Evolutionary conservation across 169 alveolate genomes (phyloP), one percentile per base, ranked within the genome.

Genomic region (Plasmodium knowlesi): DNA sequence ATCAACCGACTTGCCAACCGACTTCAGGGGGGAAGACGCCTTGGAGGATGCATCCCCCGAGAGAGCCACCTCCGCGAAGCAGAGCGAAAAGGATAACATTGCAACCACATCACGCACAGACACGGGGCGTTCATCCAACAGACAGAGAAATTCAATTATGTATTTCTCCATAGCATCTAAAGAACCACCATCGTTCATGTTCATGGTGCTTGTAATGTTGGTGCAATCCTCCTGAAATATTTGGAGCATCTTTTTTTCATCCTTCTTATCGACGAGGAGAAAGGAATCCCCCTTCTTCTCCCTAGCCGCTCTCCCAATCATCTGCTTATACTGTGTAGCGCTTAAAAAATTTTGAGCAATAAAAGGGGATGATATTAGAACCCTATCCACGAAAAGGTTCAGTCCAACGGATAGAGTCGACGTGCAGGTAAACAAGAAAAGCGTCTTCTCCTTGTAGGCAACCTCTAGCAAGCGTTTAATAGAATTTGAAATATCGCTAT

Each of bases 251-350:
- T 78, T 89, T 67, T 80, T 79, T 5, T 89, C 94, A 61, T 89
- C 53, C 25, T 57, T 67, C 50, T 89, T 89, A 10, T 89, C 94
- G 2, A 89, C 50, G 32, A 89, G 25, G 1, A 89, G n/a, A 79
- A 79, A 78, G 14, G 94, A 89, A 30, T 89, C 94, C 61, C 94
- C 94, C 46, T 70, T 80, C n/a, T 70, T 89, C 43, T 78, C 50
- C 70, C 94, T 78, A 10, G 94, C 94, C 43, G 94, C 94, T 6
- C 94, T 53, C 19, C 94, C 94, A 57, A 89, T 89, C 94, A 89
- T 89, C 53, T 89, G 94, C 50, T 67, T 78, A 89, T 89, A 89
- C 74, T 89, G 94, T 16, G 94, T 89, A 5, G 61, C 5, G 10
- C 90, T 78, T 61, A 89, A 46, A 57, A 89, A 89, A 39, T 89